Conservation (phyloP, 208 protist genomes). For the Acanthamoeba comandoni region DNA sequence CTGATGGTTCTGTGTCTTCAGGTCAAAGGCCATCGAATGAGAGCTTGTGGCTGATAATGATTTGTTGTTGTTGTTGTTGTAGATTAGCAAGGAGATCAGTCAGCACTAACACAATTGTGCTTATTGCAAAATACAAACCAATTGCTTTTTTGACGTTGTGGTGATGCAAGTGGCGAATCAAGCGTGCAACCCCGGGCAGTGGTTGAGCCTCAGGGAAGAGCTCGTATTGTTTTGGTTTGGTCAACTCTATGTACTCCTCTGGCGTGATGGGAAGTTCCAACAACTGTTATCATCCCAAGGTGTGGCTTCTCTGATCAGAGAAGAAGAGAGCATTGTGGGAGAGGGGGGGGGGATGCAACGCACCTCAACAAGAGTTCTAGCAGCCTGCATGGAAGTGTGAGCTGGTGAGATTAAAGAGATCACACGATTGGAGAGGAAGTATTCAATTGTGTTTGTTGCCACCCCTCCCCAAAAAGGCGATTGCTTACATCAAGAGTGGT, state of each 20-base stretch:
- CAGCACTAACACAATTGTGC: too few species aligned
- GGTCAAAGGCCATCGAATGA: background rate
- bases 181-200: slow-evolving; percentile 1
- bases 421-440: too few species aligned
- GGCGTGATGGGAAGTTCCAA: slow-evolving; percentile 16
- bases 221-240: background rate
- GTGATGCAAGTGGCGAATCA: slow-evolving; percentile 19
- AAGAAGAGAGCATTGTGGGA: background rate
- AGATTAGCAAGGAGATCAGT: too few species aligned
- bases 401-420: too few species aligned
- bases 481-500: too few species aligned
- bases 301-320: too few species aligned
- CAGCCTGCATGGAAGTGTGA: background rate
- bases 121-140: too few species aligned
- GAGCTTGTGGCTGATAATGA: background rate
- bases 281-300: too few species aligned
- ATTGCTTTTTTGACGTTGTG: slow-evolving; percentile 6
- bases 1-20: slow-evolving; percentile 75
- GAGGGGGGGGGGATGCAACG: background rate
- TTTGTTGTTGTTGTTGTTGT: too few species aligned
- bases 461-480: too few species aligned
- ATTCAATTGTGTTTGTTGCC: too few species aligned
- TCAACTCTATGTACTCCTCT: slow-evolving; percentile 26
- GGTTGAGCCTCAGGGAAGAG: slow-evolving; percentile 1
- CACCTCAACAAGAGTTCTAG: background rate